Base-by-base conservation (phyloP, 805 yeast genomes). In the Wickerhamomyces queroliae region DNA sequence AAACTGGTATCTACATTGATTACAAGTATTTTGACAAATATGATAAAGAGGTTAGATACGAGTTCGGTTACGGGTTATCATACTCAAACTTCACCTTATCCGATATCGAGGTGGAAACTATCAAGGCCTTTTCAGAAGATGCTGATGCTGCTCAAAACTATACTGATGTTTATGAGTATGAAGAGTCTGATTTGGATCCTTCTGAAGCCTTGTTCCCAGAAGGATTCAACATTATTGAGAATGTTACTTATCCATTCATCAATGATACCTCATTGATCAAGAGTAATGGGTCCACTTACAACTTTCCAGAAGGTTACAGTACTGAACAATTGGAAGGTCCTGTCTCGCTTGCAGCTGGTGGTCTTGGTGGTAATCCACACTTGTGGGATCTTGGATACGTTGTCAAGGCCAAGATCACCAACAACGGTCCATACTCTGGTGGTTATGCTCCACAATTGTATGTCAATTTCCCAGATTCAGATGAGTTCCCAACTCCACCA, bases 41-140 rank as follows among this genome's bases (percentile, higher is more conserved):
- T 43, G 62, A 69, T 42, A 68, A 74, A 31, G 63, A 60, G 40
- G 80, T 81, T 15, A 53, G 80, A 39, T 78, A 56, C 49, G 80
- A 74, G 42, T 78, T 78, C 51, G 84, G 83, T 11, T 75, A 52
- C 56, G 84, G 84, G 8, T 56, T 78, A 38, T 70, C 80, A 2
- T 78, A 75, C 55, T 66, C 82, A 5, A 60, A 59, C 26, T 64
- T 59, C 45, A 40, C 50, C 7, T 40, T 63, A 27, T 43, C 52
- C 23, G 52, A 51, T 24, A 49, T 74, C 35, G 47, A 58, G 31
- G 65, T 73, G 24, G 48, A 52, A 10, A 64, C 64, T 40, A 52
- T 68, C 4, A 56, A 58, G 35, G 50, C 66, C 4, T 72, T 72
- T 11, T 55, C 67, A 4, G 66, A 65, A 44, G 65, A 64, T 44